Conservation (phyloP, 176 grass and related monocot genomes). For the Carex kokanica region DNA sequence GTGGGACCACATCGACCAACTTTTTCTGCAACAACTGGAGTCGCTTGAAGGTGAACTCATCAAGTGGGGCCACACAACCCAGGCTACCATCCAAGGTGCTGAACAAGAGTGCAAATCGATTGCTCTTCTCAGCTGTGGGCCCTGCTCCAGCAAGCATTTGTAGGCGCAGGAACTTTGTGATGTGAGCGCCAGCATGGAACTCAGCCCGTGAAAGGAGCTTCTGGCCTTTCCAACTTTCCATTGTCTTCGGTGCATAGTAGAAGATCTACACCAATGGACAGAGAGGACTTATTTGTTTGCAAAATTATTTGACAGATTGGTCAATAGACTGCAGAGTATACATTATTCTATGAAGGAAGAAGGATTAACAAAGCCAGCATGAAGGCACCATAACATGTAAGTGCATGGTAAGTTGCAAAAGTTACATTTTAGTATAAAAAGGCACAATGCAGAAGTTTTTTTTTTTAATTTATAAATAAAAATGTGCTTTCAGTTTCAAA, state of each 20-base stretch:
- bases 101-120: conserved; percentile 82
- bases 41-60: conserved; percentile 73
- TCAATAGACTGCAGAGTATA: not conserved
- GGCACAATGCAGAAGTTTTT: not conserved
- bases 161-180: conserved; percentile 78
- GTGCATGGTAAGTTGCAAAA: not conserved
- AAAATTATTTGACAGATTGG: not conserved
- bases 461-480: not conserved
- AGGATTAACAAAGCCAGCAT: not conserved
- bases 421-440: not conserved
- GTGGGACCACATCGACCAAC: conserved; percentile 66
- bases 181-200: conserved; percentile 73
- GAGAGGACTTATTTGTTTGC: not conserved
- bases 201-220: conserved; percentile 80
- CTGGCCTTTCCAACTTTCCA: conserved; percentile 98
- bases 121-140: conserved; percentile 71
- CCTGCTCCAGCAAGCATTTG: conserved; percentile 70
- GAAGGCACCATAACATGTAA: not conserved
- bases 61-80: conserved; percentile 89
- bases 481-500: not conserved
- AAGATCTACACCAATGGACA: conserved; percentile 56
- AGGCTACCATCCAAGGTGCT: conserved; percentile 81
- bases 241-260: conserved; percentile 86
- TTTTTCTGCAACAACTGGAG: conserved; percentile 78
- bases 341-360: not conserved